These are phyloP conservation scores for Glomus cerebriforme DNA, from an alignment of 192 early-diverging fungal species.

Conservation along the genomic window DNA sequence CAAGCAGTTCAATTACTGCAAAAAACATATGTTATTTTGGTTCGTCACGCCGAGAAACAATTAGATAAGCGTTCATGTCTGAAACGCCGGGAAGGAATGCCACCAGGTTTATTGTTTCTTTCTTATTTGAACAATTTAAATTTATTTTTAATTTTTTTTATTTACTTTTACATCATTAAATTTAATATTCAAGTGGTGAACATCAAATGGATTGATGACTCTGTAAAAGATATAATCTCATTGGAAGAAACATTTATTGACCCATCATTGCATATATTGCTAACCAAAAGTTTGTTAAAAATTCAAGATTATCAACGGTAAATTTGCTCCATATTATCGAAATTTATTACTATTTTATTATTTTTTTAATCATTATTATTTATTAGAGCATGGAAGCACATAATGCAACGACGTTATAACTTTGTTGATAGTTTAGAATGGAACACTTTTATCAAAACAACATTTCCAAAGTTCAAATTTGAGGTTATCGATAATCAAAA, in stretches of 20 bases:
- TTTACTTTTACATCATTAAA: neutral
- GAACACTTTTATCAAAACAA: constrained; percentile 4
- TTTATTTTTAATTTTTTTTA: neutral
- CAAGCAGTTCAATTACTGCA: neutral
- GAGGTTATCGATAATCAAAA: neutral
- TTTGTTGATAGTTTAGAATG: constrained; percentile 15
- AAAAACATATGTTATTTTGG: neutral
- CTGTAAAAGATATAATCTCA: neutral
- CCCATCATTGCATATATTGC: neutral
- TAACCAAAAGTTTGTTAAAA: neutral
- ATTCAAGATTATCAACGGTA: constrained; percentile 22
- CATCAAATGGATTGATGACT: constrained; percentile 13
- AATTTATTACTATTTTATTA: neutral
- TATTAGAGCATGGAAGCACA: neutral
- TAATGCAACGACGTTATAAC: constrained; percentile 15
- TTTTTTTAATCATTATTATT: neutral
- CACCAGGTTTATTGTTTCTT: neutral
- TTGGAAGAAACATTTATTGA: constrained; percentile 12
- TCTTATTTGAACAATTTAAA: neutral
- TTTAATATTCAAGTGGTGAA: neutral
- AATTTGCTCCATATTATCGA: neutral
- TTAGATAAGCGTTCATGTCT: constrained; percentile 10
- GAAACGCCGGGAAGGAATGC: neutral
- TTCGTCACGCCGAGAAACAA: neutral
- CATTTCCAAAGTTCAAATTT: neutral